phyloP scores from a whole-genome alignment of 169 alveolate species.

The Cryptosporidium canis region DNA sequence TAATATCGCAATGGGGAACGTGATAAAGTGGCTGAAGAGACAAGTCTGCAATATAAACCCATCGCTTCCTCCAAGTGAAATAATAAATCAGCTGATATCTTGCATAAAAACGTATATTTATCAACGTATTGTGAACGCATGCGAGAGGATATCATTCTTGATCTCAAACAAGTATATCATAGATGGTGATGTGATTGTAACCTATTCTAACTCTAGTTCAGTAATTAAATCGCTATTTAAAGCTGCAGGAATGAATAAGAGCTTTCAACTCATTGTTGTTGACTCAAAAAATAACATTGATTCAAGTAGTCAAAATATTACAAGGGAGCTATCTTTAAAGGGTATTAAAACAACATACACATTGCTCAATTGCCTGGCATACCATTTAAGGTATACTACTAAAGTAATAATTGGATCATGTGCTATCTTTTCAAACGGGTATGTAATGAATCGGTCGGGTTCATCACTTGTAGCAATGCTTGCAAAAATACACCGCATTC shows the following conservation, averaged over 20 bases:
- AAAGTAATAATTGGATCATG: conserved; percentile 62
- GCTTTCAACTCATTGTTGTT: conserved; percentile 31
- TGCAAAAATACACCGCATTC: conserved; percentile 42
- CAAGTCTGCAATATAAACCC: conserved; percentile 43
- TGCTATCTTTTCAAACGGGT: conserved; percentile 60
- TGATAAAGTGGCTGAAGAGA: conserved; percentile 78
- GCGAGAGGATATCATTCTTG: conserved; percentile 45
- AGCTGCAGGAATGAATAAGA: conserved; percentile 50
- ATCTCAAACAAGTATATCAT: conserved; percentile 37
- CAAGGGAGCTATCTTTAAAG: conserved; percentile 23
- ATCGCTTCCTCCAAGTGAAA: conserved; percentile 40
- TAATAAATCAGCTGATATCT: conserved; percentile 46
- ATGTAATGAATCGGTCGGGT: conserved; percentile 68
- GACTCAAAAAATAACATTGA: conserved; percentile 47
- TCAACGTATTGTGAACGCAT: conserved; percentile 50
- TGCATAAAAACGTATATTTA: conserved; percentile 37
- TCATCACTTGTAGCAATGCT: conserved; percentile 59
- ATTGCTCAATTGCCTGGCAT: conserved; percentile 41
- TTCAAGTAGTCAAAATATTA: neutral
- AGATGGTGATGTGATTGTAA: conserved; percentile 40
- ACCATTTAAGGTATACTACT: conserved; percentile 43
- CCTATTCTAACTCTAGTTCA: conserved; percentile 59
- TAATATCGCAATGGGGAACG: conserved; percentile 80
- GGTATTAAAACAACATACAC: conserved; percentile 58
- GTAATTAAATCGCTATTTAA: conserved; percentile 39